Evolutionary conservation across 1,284 basidiomycete species (phyloP), one percentile per base, ranked within the genome.

Genomic region (Leccinum variabile): DNA sequence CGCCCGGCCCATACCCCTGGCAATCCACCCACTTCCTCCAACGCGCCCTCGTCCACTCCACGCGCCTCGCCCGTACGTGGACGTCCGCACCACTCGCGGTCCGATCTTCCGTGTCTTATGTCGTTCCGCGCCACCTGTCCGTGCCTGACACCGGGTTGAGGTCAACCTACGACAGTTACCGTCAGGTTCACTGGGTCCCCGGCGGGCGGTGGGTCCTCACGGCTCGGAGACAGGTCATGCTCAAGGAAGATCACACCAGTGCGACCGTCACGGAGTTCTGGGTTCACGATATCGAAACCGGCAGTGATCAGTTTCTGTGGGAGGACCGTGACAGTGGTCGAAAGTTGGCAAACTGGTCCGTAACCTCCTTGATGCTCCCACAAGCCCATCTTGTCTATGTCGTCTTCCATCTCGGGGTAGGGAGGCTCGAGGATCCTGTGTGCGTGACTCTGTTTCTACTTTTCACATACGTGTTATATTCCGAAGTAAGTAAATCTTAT

Each of bases 1-100:
- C 67, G 7, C 60, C 67, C 0, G 69, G 69, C 9, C 67, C 67
- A 0, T 70, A 63, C 4, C 8, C 54, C 6, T 69, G 70, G 67
- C 69, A 72, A 56, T 69, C 70, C 28, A 61, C 5, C 14, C 59
- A 5, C 18, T 67, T 62, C 32, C 62, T 63, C 49, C 67, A 65
- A n/a, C 70, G 57, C 50, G 16, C 65, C 7, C 69, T 70, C 59
- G 50, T 70, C 32, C 8, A 46, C 33, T 72, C 70, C 2, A 56
- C 60, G 1, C 70, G 60, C 35, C 53, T 70, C 28, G 65, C 59
- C 13, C 57, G 32, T 9, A 32, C 53, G 2, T 70, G 70, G 69
- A 67, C 63, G 22, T 60, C 63, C 3, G n/a, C 56, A 22, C 69
- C 61, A 3, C 60, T 63, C 54, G 28, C 56, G 13, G n/a, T 61